Percentiles rank a stretch among this genome's conserved stretches.
phyloP scores from a whole-genome alignment of 2,329 filamentous ascomycete species.

The Didymella lethalis region DNA sequence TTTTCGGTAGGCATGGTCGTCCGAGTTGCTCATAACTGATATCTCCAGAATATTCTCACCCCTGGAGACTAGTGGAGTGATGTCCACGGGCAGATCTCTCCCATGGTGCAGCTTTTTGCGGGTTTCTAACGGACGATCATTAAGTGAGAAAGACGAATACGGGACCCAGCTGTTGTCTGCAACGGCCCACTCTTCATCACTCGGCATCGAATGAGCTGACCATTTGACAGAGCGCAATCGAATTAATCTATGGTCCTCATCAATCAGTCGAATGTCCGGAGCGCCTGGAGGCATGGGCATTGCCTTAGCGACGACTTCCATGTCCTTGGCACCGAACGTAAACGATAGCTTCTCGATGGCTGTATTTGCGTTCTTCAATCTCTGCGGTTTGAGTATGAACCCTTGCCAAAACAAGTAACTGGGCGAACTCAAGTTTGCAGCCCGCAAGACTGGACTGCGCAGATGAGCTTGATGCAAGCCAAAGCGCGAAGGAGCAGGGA shows the following conservation, averaged over 20 bases:
- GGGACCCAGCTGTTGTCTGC: conserved; percentile 74
- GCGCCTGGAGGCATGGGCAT: conserved; percentile 35
- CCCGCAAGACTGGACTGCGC: conserved; percentile 59
- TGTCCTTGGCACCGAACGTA: conserved; percentile 50
- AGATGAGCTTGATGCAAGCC: conserved; percentile 68
- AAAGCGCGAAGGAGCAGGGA: conserved; percentile 56
- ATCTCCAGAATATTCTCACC: conserved; percentile 71
- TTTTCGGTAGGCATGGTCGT: conserved; percentile 50
- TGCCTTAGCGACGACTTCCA: conserved; percentile 50
- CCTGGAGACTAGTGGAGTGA: conserved; percentile 66
- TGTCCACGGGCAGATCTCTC: conserved; percentile 77
- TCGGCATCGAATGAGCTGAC: conserved; percentile 38
- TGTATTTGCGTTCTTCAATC: conserved; percentile 45
- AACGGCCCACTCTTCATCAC: conserved; percentile 67
- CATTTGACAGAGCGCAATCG: conserved; percentile 73
- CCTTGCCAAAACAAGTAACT: conserved; percentile 67
- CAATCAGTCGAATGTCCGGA: conserved; percentile 46
- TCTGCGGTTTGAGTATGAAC: conserved; percentile 60
- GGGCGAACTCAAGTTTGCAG: conserved; percentile 20
- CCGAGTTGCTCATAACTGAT: conserved; percentile 32
- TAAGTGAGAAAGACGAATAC: conserved; percentile 73
- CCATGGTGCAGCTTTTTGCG: conserved; percentile 76
- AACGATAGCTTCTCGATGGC: conserved; percentile 59
- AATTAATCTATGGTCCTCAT: conserved; percentile 66
- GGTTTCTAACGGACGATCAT: conserved; percentile 62